phyloP scores from a whole-genome alignment of 2,329 filamentous ascomycete species.

The Fusarium secorum region DNA sequence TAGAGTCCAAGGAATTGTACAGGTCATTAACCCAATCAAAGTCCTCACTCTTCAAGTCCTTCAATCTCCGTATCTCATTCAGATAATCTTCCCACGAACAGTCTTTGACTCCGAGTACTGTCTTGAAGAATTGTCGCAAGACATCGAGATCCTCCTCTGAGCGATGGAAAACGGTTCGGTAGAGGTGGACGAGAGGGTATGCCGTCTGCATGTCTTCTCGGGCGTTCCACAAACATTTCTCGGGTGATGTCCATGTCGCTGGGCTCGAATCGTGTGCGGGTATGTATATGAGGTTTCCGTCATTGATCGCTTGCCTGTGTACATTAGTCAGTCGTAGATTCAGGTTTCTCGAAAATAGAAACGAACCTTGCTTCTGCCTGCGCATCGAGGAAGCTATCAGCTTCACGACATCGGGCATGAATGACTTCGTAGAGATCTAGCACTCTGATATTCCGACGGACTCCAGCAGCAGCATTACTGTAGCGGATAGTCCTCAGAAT shows the following conservation, averaged over 20 bases:
- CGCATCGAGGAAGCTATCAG: constrained; percentile 4
- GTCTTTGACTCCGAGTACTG: constrained; percentile 4
- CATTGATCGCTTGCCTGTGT: constrained; percentile 1
- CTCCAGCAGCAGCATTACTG: background rate
- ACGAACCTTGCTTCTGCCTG: constrained; percentile 14
- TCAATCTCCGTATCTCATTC: constrained; percentile 24
- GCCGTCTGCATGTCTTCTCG: constrained; percentile 26
- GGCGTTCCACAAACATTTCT: constrained; percentile 28
- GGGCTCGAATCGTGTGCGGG: background rate
- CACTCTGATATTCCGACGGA: constrained; percentile 2
- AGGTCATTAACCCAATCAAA: constrained; percentile 29
- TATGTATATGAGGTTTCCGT: constrained; percentile 13
- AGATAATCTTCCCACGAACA: constrained; percentile 26
- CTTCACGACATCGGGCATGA: constrained; percentile 24
- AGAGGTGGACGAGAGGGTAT: constrained; percentile 26
- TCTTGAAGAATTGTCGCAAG: constrained; percentile 31
- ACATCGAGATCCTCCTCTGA: constrained; percentile 15
- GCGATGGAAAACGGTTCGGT: constrained; percentile 4
- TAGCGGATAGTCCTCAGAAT: constrained; percentile 16
- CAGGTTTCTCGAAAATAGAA: fast-evolving
- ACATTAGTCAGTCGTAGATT: background rate
- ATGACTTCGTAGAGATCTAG: constrained; percentile 35
- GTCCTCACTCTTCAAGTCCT: constrained; percentile 5
- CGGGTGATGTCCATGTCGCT: constrained; percentile 10
- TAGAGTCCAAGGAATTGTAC: background rate